Evolutionary conservation across 2,329 filamentous ascomycete genomes (phyloP).

Genomic region (Fusarium paranaense): DNA sequence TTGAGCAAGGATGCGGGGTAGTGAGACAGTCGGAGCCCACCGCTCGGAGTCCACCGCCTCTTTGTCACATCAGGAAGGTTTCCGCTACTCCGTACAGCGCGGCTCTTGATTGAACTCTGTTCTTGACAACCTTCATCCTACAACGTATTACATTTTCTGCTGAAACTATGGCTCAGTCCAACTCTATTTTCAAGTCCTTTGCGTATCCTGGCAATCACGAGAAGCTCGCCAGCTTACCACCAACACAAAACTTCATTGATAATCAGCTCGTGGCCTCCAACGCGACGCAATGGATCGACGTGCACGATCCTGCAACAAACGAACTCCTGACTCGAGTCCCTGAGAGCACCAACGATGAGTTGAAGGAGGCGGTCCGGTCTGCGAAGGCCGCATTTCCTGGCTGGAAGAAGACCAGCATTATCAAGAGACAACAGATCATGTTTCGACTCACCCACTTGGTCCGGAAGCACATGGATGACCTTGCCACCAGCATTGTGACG

Average conservation of each 20-base stretch:
- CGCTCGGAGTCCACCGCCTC: conserved; percentile 33
- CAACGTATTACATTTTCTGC: background rate
- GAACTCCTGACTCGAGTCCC: conserved; percentile 82
- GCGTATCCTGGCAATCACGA: conserved; percentile 42
- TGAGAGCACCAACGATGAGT: conserved; percentile 77
- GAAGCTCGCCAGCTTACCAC: conserved; percentile 47
- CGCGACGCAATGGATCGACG: conserved; percentile 75
- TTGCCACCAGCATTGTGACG: conserved; percentile 80
- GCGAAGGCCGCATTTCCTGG: conserved; percentile 76
- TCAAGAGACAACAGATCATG: conserved; percentile 80
- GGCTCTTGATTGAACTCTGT: background rate
- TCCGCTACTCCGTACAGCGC: conserved; percentile 15
- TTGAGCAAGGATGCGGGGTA: conserved; percentile 28
- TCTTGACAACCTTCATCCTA: background rate
- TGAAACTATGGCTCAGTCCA: conserved; percentile 23
- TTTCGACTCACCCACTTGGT: conserved; percentile 80
- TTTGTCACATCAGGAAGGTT: conserved; percentile 18
- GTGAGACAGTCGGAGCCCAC: conserved; percentile 21
- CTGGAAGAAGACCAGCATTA: conserved; percentile 74
- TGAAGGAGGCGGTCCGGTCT: conserved; percentile 75
- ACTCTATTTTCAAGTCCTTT: conserved; percentile 24
- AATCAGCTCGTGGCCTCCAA: conserved; percentile 75
- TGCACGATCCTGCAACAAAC: conserved; percentile 83
- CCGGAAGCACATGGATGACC: conserved; percentile 80
- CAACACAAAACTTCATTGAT: conserved; percentile 80